Conservation (phyloP, 179 eudicot genomes). For the Beta corolliflora region DNA sequence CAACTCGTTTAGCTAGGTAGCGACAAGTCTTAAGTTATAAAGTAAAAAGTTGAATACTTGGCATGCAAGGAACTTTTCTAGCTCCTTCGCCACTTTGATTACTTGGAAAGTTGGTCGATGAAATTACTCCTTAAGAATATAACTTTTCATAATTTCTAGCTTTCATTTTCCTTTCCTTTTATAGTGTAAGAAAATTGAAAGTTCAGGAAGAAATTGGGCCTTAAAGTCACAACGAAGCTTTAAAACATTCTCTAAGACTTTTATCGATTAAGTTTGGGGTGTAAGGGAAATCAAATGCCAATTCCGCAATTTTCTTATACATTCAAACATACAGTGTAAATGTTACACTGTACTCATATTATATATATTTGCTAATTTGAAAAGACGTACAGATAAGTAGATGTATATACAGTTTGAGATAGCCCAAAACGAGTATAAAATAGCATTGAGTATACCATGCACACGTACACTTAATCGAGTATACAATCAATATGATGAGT, state of each 20-base stretch:
- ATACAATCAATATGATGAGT: too few species aligned
- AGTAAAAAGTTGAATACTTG: conserved; percentile 24
- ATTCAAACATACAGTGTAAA: too few species aligned
- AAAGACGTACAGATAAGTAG: too few species aligned
- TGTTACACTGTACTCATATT: too few species aligned
- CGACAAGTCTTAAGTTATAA: conserved; percentile 20
- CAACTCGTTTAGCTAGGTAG: conserved; percentile 12
- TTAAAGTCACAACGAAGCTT: not conserved
- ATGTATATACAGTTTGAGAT: too few species aligned
- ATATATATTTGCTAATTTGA: too few species aligned
- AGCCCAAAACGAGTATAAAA: too few species aligned
- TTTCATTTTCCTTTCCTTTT: not conserved
- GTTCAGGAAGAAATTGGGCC: not conserved
- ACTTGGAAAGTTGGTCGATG: conserved; percentile 9
- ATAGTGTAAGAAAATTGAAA: not conserved
- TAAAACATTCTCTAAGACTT: not conserved
- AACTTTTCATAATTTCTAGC: conserved; percentile 6
- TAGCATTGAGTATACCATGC: too few species aligned
- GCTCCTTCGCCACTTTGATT: not conserved
- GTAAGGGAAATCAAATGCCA: too few species aligned
- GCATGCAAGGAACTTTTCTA: conserved; percentile 19
- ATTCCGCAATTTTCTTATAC: too few species aligned
- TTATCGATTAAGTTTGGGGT: not conserved
- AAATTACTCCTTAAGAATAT: conserved; percentile 13
- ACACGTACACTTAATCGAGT: too few species aligned